Percentiles rank a stretch among this genome's conserved stretches.
phyloP scores from a whole-genome alignment of 2,329 filamentous ascomycete species.

The Fusarium subglutinans region DNA sequence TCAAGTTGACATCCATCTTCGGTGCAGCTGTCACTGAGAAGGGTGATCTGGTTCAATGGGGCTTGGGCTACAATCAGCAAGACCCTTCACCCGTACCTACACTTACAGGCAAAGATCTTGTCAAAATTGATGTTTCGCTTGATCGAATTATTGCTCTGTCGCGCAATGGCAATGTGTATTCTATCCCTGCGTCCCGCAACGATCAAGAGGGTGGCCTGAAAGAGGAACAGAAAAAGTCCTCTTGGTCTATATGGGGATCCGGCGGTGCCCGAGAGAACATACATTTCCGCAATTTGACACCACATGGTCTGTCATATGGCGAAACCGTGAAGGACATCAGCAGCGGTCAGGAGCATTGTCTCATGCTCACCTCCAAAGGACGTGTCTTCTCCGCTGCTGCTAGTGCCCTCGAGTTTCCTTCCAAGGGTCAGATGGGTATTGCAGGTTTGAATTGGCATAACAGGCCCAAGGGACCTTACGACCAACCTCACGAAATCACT shows the following conservation, averaged over 20 bases:
- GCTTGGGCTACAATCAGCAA: constrained; percentile 75
- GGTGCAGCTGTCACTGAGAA: constrained; percentile 88
- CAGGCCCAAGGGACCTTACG: constrained; percentile 79
- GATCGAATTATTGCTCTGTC: constrained; percentile 86
- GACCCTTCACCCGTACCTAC: constrained; percentile 74
- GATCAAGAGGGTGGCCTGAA: constrained; percentile 76
- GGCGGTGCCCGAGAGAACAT: constrained; percentile 52
- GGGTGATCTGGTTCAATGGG: constrained; percentile 94
- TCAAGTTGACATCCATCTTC: constrained; percentile 84
- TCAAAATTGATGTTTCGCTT: constrained; percentile 78
- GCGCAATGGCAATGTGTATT: constrained; percentile 81
- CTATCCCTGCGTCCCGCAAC: constrained; percentile 77
- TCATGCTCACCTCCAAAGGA: constrained; percentile 85
- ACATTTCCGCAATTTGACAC: constrained; percentile 78
- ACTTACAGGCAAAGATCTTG: constrained; percentile 81
- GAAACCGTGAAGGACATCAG: constrained; percentile 80
- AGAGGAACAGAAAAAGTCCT: constrained; percentile 59
- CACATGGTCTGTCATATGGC: constrained; percentile 68
- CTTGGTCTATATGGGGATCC: constrained; percentile 78
- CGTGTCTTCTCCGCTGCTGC: constrained; percentile 90
- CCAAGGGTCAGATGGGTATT: constrained; percentile 86
- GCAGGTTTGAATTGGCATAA: constrained; percentile 83
- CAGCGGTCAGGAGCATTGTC: constrained; percentile 84
- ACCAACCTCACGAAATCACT: constrained; percentile 82
- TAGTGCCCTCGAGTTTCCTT: constrained; percentile 79